These are phyloP conservation scores for Pythium dissimile DNA, from an alignment of 352 stramenopile species.

Conservation along the genomic window DNA sequence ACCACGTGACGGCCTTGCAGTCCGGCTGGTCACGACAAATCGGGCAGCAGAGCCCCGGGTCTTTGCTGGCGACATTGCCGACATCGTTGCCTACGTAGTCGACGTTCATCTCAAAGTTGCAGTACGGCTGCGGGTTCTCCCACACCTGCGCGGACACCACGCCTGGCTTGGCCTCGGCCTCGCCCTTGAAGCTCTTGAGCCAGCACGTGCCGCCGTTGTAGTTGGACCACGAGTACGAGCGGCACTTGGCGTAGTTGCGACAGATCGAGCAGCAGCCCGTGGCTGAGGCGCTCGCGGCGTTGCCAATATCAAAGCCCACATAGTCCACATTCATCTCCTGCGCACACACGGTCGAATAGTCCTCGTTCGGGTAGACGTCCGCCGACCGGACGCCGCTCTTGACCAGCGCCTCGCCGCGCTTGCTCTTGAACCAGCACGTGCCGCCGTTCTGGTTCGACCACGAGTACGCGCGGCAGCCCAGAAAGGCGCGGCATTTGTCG, in stretches of 20 bases:
- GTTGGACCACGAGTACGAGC: neutral
- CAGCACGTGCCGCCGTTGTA: slow-evolving; percentile 24
- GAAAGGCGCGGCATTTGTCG: slow-evolving; percentile 6
- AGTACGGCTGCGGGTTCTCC: too few relatives aligned
- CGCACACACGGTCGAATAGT: neutral
- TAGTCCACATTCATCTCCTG: too few relatives aligned
- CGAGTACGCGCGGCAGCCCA: slow-evolving; percentile 40
- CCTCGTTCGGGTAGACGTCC: too few relatives aligned
- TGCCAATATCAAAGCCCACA: too few relatives aligned
- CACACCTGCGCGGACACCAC: neutral
- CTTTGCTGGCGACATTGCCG: neutral
- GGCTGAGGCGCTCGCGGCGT: too few relatives aligned
- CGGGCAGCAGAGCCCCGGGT: neutral
- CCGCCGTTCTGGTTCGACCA: slow-evolving; percentile 47
- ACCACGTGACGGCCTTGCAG: slow-evolving; percentile 32
- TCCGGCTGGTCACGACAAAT: neutral
- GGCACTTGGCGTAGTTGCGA: neutral
- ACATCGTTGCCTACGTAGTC: slow-evolving; percentile 10
- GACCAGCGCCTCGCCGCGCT: too few relatives aligned
- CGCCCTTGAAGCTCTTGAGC: slow-evolving; percentile 19
- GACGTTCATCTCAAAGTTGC: neutral
- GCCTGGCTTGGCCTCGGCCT: slow-evolving; percentile 1
- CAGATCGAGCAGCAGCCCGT: too few relatives aligned
- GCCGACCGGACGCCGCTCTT: slow-evolving; percentile 32
- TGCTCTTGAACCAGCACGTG: slow-evolving; percentile 27